phyloP scores from a whole-genome alignment of 768 basidiomycete species.

The Psilocybe azurescens region DNA sequence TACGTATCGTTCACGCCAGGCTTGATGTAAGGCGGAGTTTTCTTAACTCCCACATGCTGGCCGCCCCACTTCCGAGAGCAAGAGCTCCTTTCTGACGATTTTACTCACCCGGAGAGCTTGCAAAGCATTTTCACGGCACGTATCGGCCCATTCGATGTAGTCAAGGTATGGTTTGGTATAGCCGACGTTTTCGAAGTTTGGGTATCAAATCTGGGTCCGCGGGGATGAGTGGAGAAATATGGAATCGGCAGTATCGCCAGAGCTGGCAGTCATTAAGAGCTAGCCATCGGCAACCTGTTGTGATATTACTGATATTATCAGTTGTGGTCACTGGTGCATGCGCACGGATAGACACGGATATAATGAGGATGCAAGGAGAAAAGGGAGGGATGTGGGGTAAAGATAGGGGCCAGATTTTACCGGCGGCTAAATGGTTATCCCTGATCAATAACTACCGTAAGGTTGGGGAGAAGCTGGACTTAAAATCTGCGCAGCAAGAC shows the following conservation, averaged over 20 bases:
- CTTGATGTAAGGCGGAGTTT: neutral
- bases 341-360: neutral
- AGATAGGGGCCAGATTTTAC: neutral
- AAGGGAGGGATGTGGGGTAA: neutral
- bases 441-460: neutral
- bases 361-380: neutral
- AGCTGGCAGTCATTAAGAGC: no score
- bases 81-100: neutral
- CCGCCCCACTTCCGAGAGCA: neutral
- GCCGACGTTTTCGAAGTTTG: neutral
- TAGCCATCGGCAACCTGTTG: no score
- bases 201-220: neutral
- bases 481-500: neutral
- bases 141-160: neutral
- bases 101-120: neutral
- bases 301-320: no score
- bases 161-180: neutral
- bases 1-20: neutral
- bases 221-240: no score
- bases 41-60: neutral
- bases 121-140: neutral
- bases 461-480: neutral
- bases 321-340: neutral
- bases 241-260: no score
- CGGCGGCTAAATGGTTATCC: conserved; percentile 3